A percentile compares a stretch with the other conserved stretches of the same genome.
These are phyloP conservation scores for Yamadazyma mexicana DNA, from an alignment of 1,139 yeast species.

Conservation along the genomic window DNA sequence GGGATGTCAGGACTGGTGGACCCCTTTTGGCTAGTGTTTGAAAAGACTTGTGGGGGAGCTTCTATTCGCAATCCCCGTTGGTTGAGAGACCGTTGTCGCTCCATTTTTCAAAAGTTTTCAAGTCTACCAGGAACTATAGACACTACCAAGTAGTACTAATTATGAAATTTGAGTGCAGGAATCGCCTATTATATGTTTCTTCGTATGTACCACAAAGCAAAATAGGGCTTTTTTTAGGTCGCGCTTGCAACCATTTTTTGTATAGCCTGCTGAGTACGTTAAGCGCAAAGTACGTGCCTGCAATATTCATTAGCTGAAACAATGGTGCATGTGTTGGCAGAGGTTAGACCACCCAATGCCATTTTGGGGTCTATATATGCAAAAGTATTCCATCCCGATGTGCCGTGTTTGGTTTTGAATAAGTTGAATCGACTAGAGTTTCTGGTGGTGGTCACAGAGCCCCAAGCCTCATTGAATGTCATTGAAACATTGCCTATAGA, in stretches of 20 bases:
- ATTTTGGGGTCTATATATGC: constrained; percentile 17
- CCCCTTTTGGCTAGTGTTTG: constrained; percentile 2
- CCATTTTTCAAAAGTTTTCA: background rate
- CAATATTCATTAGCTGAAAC: too few species aligned
- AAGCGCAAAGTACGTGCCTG: too few species aligned
- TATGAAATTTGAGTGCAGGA: too few species aligned
- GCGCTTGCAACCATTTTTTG: constrained; percentile 9
- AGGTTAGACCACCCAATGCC: constrained; percentile 18
- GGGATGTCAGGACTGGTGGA: constrained; percentile 15
- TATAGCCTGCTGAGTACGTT: too few species aligned
- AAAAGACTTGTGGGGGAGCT: constrained; percentile 5
- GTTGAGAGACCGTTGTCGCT: constrained; percentile 1
- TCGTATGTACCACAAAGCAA: too few species aligned
- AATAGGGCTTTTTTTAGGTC: constrained; percentile 2
- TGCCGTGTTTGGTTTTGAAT: constrained; percentile 19
- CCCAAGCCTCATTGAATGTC: constrained; percentile 6
- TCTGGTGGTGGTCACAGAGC: constrained; percentile 3
- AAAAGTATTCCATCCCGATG: constrained; percentile 8
- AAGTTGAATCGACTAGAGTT: constrained; percentile 22
- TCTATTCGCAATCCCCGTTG: constrained; percentile 4
- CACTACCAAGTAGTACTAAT: too few species aligned
- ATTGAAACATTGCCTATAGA: constrained; percentile 17
- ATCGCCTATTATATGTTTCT: too few species aligned
- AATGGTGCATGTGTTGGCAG: constrained; percentile 22
- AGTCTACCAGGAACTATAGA: too few species aligned